Evolutionary conservation across 2,329 filamentous ascomycete species (phyloP), one percentile per base, ranked within the genome.

Genomic region (Emmonsiellopsis sp.): DNA sequence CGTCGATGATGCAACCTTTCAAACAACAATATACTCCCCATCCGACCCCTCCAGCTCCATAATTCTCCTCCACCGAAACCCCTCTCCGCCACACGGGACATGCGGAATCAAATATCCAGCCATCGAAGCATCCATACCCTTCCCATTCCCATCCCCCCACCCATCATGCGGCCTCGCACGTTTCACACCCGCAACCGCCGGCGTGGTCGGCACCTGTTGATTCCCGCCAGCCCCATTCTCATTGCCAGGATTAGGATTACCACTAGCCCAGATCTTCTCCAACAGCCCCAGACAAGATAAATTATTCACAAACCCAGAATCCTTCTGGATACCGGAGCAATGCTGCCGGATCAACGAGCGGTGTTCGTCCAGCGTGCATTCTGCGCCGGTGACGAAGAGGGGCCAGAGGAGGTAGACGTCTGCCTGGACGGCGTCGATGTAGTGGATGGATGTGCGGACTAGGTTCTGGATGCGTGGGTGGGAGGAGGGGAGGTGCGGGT

Each of bases 321-420:
- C 86, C 32, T 83, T 81, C 77, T 92, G 90, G 59, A 96, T 92
- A 65, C 92, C 89, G 44, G 84, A 79, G 71, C 89, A 95, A 61
- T 90, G 85, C 59, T 82, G 79, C 51, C 90, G 83, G 51, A 96
- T 86, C 55, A 91, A 82, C 54, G 82, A 81, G 58, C 91, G 86
- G 64, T 95, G 87, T 50, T 84, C 76, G 63, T 87, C 83, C 59
- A 89, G 86, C 58, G 93, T 85, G 63, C 89, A 95, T 73, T 96
- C 92, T 20, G 88, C 90, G 16, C 91, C 91, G 1, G 86, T 84
- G 51, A 96, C 86, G 67, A 96, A 95, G 2, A 96, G 79, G 2
- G 92, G 91, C 92, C 91, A 96, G 7, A 96, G 81, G 8, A 96
- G 74, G 67, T 95, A 95, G 65, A 95, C 94, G 70, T 95, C 86